phyloP scores from a whole-genome alignment of 805 yeast species.

The Priceomyces castillae region DNA sequence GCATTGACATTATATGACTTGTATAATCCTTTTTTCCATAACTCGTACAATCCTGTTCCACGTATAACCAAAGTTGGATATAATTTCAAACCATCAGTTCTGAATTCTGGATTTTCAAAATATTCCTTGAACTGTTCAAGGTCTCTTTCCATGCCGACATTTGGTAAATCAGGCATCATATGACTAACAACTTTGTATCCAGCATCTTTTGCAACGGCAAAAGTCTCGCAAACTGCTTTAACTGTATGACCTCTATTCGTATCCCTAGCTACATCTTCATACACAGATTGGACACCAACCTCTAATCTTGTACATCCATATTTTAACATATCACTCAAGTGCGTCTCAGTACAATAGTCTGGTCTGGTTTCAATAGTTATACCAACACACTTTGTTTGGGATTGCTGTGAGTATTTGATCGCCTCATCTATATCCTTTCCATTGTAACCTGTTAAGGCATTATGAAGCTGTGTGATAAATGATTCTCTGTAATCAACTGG shows the following conservation, averaged over 20 bases:
- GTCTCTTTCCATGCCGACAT: constrained; percentile 98
- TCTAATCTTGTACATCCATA: constrained; percentile 97
- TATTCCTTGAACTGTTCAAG: constrained; percentile 93
- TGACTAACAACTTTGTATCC: constrained; percentile 97
- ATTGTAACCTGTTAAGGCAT: constrained; percentile 90
- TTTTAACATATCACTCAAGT: constrained; percentile 89
- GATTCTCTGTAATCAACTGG: constrained; percentile 86
- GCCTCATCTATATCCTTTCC: constrained; percentile 90
- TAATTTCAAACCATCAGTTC: constrained; percentile 94
- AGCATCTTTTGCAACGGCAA: constrained; percentile 94
- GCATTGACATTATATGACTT: constrained; percentile 94
- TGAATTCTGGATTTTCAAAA: constrained; percentile 93
- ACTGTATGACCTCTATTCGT: constrained; percentile 98
- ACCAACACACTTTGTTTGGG: constrained; percentile 95
- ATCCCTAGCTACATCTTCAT: constrained; percentile 97
- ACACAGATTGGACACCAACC: constrained; percentile 95
- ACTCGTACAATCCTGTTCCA: constrained; percentile 95
- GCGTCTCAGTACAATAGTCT: constrained; percentile 95
- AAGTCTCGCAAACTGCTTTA: constrained; percentile 91
- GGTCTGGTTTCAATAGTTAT: constrained; percentile 98
- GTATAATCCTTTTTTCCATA: constrained; percentile 95
- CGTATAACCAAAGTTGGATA: constrained; percentile 96
- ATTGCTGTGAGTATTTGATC: constrained; percentile 84
- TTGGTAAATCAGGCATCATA: constrained; percentile 99
- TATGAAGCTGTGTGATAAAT: constrained; percentile 86